Percentiles rank a stretch among this genome's conserved stretches.
Evolutionary conservation across 2,329 filamentous ascomycete genomes (phyloP).

Genomic region (Exophiala viscosa): DNA sequence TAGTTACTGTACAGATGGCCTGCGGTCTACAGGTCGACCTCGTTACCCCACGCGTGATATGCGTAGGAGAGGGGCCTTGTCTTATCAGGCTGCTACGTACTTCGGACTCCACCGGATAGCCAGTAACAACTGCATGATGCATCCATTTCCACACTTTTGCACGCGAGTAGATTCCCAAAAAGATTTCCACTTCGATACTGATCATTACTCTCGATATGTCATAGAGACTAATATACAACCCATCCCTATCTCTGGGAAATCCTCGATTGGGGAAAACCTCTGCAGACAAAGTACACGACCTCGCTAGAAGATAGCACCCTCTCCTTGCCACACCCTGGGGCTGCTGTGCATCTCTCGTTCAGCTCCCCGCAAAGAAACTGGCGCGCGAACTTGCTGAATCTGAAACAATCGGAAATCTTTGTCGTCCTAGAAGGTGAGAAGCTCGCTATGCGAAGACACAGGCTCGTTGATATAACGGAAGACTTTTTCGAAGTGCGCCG

Average conservation of each 20-base stretch:
- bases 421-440: conserved; percentile 19
- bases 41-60: too few species aligned
- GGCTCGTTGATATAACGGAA: conserved; percentile 4
- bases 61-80: too few species aligned
- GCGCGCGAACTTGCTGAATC: too few species aligned
- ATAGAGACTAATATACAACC: conserved; percentile 23
- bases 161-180: neutral
- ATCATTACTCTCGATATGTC: conserved; percentile 11
- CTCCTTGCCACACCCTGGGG: conserved; percentile 7
- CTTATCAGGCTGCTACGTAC: too few species aligned
- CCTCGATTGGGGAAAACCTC: conserved; percentile 3
- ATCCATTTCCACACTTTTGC: neutral
- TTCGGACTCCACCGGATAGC: neutral
- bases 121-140: neutral
- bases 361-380: conserved; percentile 1
- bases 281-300: conserved; percentile 80
- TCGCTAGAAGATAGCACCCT: conserved; percentile 81
- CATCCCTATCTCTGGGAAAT: conserved; percentile 4
- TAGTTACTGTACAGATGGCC: too few species aligned
- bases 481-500: conserved; percentile 28
- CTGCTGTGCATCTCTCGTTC: conserved; percentile 7
- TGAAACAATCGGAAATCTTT: conserved; percentile 10
- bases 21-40: too few species aligned
- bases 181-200: neutral
- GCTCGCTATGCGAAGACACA: conserved; percentile 23